Percentiles rank a stretch among this genome's conserved stretches.
phyloP scores from a whole-genome alignment of 2,329 filamentous ascomycete genomes.

The Simplicillium sp. region DNA sequence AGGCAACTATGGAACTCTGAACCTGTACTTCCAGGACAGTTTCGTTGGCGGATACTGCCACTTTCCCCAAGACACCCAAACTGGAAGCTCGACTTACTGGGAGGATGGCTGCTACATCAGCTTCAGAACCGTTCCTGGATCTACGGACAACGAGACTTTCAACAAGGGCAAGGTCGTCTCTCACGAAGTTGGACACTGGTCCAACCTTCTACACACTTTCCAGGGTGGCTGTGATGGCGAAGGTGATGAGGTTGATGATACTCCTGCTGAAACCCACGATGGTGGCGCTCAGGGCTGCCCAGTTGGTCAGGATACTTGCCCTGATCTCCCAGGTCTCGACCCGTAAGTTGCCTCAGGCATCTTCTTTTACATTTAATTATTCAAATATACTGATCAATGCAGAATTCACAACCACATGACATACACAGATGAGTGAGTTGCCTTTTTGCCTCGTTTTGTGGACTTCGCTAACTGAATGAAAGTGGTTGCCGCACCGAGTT shows the following conservation, averaged over 20 bases:
- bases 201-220: neutral
- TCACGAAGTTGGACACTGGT: neutral
- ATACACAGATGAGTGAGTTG: neutral
- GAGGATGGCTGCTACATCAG: neutral
- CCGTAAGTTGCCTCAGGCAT: neutral
- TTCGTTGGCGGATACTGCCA: neutral
- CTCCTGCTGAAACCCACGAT: neutral
- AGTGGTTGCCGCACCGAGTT: neutral
- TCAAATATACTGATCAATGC: no score
- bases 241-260: neutral
- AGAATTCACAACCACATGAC: neutral
- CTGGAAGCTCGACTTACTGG: neutral
- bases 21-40: neutral
- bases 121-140: neutral
- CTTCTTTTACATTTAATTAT: no score
- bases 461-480: neutral
- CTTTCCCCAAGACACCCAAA: neutral
- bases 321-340: neutral
- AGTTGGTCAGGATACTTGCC: neutral
- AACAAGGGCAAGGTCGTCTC: neutral
- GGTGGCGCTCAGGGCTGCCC: neutral
- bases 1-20: neutral
- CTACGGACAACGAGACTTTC: neutral
- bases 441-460: neutral
- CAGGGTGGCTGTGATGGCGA: neutral